A percentile compares a stretch with the other conserved stretches of the same genome.
Evolutionary conservation across 1,139 yeast genomes (phyloP).

Genomic region (Protomyces arabidopsidicola): DNA sequence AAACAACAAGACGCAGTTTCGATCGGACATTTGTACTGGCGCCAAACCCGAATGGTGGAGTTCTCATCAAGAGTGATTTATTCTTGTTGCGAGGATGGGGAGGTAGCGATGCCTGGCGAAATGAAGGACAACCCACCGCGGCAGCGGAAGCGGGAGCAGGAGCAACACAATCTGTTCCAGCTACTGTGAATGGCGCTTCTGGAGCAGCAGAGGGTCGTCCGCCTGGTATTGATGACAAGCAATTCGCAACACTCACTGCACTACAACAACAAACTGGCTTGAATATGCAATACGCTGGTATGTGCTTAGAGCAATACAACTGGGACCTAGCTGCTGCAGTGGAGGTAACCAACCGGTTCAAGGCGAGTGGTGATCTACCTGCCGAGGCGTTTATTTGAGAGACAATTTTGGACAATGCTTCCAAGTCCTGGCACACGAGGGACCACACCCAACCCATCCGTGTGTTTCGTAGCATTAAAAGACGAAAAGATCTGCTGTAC

Average conservation of each 20-base stretch:
- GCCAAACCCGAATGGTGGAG: constrained; percentile 26
- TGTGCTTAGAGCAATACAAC: constrained; percentile 83
- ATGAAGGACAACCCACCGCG: background rate
- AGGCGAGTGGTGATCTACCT: constrained; percentile 23
- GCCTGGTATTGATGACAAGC: constrained; percentile 37
- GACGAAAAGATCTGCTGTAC: background rate
- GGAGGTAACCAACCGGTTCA: constrained; percentile 53
- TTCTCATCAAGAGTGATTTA: constrained; percentile 27
- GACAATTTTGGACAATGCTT: background rate
- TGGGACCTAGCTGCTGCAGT: constrained; percentile 76
- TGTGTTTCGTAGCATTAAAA: background rate
- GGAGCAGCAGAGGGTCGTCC: background rate
- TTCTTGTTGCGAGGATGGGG: constrained; percentile 28
- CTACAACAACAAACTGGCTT: constrained; percentile 70
- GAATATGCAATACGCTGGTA: constrained; percentile 68
- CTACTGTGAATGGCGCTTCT: constrained; percentile 30
- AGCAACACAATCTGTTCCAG: background rate
- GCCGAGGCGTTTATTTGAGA: constrained; percentile 28
- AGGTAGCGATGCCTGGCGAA: constrained; percentile 28
- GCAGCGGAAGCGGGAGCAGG: background rate
- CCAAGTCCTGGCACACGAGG: too few species aligned
- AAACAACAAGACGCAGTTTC: constrained; percentile 37
- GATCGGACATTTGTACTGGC: constrained; percentile 30
- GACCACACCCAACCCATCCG: too few species aligned
- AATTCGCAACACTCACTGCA: constrained; percentile 61